Conservation (phyloP, 495 filamentous ascomycete genomes). For the Achaetomiella virescens region DNA sequence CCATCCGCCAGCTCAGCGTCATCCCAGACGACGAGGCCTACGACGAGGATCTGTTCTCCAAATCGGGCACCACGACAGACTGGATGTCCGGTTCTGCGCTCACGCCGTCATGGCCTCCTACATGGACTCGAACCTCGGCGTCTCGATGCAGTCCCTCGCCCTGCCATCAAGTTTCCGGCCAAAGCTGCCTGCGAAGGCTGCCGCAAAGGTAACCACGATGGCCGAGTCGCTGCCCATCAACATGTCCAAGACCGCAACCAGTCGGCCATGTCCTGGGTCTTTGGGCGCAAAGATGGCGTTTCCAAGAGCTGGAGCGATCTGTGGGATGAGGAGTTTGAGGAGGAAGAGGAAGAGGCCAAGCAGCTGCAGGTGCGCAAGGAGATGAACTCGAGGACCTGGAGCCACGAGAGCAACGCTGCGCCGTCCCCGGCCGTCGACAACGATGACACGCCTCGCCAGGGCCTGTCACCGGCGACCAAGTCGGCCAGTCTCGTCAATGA, state of each 20-base stretch:
- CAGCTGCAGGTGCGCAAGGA: constrained; percentile 58
- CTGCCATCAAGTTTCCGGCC: constrained; percentile 37
- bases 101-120: constrained; percentile 72
- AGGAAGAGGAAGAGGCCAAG: constrained; percentile 51
- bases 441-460: constrained; percentile 44
- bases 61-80: constrained; percentile 64
- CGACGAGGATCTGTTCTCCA: constrained; percentile 83
- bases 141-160: constrained; percentile 56
- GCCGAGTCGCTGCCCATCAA: constrained; percentile 73
- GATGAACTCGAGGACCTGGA: constrained; percentile 75
- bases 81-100: constrained; percentile 64
- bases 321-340: constrained; percentile 83
- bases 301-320: constrained; percentile 98
- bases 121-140: constrained; percentile 67
- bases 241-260: constrained; percentile 55
- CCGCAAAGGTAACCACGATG: constrained; percentile 39
- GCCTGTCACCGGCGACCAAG: constrained; percentile 47
- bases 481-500: constrained; percentile 30
- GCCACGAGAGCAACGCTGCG: constrained; percentile 60
- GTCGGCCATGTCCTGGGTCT: constrained; percentile 67
- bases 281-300: constrained; percentile 66
- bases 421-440: constrained; percentile 32
- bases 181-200: constrained; percentile 27
- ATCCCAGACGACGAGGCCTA: constrained; percentile 73
- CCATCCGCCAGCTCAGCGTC: constrained; percentile 76